These are phyloP conservation scores for Musa beccarii DNA, from an alignment of 176 grass and related monocot genomes.

Conservation along the genomic window DNA sequence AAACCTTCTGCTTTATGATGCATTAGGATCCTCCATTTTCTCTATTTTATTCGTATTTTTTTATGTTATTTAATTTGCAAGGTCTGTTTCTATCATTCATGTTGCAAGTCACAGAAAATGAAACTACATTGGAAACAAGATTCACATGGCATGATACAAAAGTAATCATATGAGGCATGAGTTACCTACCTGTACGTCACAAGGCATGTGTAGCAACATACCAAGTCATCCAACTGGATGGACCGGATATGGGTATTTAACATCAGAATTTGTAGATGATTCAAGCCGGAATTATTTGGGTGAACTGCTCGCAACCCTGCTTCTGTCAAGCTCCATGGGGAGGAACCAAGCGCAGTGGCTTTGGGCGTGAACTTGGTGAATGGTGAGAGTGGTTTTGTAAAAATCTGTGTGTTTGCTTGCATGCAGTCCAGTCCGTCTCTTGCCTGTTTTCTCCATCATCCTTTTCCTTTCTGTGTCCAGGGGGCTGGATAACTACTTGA, in stretches of 20 bases:
- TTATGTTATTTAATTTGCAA: too few species aligned
- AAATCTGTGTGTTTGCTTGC: background rate
- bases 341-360: slow-evolving; percentile 92
- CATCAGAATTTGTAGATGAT: slow-evolving; percentile 34
- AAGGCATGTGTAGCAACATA: background rate
- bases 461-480: slow-evolving; percentile 27
- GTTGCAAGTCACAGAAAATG: background rate
- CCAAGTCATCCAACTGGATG: background rate
- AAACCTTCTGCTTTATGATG: too few species aligned
- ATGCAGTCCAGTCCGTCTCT: background rate
- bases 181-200: background rate
- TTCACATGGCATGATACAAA: background rate
- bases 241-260: too few species aligned
- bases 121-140: background rate
- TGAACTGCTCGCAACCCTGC: slow-evolving; percentile 98
- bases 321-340: slow-evolving; percentile 98
- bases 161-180: background rate
- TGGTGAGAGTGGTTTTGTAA: slow-evolving; percentile 32
- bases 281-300: slow-evolving; percentile 57
- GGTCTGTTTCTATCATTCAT: background rate
- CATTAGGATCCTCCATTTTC: too few species aligned
- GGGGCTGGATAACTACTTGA: slow-evolving; percentile 86
- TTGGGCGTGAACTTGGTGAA: slow-evolving; percentile 92
- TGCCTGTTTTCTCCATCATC: background rate
- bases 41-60: too few species aligned